These are phyloP conservation scores for Trichosporon coremiiforme DNA, from an alignment of 1,284 basidiomycete genomes.

Conservation along the genomic window DNA sequence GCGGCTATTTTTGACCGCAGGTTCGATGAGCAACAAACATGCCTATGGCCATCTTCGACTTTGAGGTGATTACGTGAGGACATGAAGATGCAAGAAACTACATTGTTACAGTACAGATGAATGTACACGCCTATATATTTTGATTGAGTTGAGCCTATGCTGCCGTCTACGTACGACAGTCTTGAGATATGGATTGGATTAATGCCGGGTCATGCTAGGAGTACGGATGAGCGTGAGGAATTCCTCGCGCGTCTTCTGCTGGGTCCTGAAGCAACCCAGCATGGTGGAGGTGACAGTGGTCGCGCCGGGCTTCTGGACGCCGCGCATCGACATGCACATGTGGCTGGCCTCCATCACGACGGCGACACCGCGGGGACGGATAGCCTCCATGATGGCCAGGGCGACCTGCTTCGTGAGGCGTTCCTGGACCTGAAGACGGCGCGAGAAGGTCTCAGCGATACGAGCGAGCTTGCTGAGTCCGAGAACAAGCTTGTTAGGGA, in stretches of 20 bases:
- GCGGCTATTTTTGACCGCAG: not conserved
- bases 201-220: slow-evolving; percentile 45
- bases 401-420: slow-evolving; percentile 97
- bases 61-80: no score
- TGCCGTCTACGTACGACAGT: not conserved
- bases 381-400: slow-evolving; percentile 93
- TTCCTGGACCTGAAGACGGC: slow-evolving; percentile 96
- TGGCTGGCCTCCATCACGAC: slow-evolving; percentile 99
- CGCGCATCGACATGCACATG: slow-evolving; percentile 99
- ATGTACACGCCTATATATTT: slow-evolving; percentile 28
- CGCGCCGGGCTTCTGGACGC: slow-evolving; percentile 97
- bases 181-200: slow-evolving; percentile 12
- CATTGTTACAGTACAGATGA: slow-evolving; percentile 35
- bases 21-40: not conserved
- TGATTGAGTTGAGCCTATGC: slow-evolving; percentile 17
- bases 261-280: slow-evolving; percentile 95
- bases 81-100: slow-evolving; percentile 14
- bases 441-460: slow-evolving; percentile 96
- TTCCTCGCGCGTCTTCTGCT: slow-evolving; percentile 97
- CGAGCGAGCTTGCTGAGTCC: slow-evolving; percentile 97
- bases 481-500: slow-evolving; percentile 92
- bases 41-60: no score
- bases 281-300: slow-evolving; percentile 98
- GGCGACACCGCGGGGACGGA: slow-evolving; percentile 93
- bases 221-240: slow-evolving; percentile 50